These are phyloP conservation scores for Fusarium cicatricum DNA, from an alignment of 2,329 filamentous ascomycete genomes.

Conservation along the genomic window DNA sequence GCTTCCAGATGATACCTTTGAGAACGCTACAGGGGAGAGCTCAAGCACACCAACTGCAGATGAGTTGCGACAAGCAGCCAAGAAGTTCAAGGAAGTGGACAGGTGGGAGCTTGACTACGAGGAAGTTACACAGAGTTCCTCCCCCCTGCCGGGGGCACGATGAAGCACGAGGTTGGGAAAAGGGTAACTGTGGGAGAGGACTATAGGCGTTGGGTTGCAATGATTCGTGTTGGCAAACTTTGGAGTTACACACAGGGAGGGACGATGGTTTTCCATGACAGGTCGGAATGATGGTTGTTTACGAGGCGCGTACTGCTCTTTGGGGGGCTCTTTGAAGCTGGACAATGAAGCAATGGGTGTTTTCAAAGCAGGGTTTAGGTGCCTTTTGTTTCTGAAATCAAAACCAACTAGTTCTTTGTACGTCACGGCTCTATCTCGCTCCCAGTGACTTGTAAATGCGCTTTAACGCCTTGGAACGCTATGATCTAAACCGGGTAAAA, in stretches of 20 bases:
- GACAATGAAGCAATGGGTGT: constrained; percentile 5
- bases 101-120: constrained; percentile 74
- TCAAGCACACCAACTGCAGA: constrained; percentile 53
- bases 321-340: background rate
- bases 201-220: constrained; percentile 23
- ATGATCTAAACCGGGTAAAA: background rate
- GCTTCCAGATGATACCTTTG: constrained; percentile 57
- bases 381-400: constrained; percentile 28
- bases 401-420: constrained; percentile 25
- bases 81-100: constrained; percentile 75
- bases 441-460: constrained; percentile 10
- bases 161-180: constrained; percentile 40
- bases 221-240: constrained; percentile 15
- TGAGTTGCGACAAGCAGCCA: constrained; percentile 66
- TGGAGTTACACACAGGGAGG: constrained; percentile 22
- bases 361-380: constrained; percentile 2
- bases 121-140: constrained; percentile 65
- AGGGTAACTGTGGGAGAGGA: background rate
- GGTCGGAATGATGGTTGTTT: constrained; percentile 35
- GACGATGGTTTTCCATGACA: constrained; percentile 15
- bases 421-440: constrained; percentile 7
- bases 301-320: constrained; percentile 18
- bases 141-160: constrained; percentile 61
- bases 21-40: constrained; percentile 44
- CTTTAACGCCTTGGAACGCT: constrained; percentile 32